Evolutionary conservation across 257 asterid species (phyloP), one percentile per base, ranked within the genome.

Genomic region (Solanum acaule): DNA sequence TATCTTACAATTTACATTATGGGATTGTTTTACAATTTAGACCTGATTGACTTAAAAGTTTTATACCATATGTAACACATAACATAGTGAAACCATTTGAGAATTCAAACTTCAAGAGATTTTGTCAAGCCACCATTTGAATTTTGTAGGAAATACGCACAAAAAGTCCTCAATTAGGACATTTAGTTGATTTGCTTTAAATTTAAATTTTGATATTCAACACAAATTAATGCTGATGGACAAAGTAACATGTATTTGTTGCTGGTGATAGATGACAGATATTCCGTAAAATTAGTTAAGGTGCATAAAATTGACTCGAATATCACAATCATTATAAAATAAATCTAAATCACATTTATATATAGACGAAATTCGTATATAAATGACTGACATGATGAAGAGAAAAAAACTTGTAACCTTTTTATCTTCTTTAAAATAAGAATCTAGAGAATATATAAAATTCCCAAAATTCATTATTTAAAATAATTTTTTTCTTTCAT

Each of bases 231-330:
- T 38, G 20, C 0, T 15, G 22, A 49, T 15, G 8, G 22, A 49
- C 8, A 49, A 49, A 49, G 61, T 49, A 5, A 16, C 1, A 52
- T 16, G 61, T 52, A 46, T 4, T 52, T 52, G 8, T 52, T 52
- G 3, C 3, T 52, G 9, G 0, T 52, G 23, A 52, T 3, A 52
- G 1, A 52, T 16, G 22, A 15, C 1, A 15, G 7, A 14, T 14
- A 49, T 5, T 49, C 0, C 22, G 3, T 15, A 15, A 0, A 49
- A 49, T 49, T 49, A 49, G 22, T 49, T 5, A 49, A 15, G 59
- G 3, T 49, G 1, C 3, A 15, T 0, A 49, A 49, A 49, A 0
- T 49, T 49, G 0, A 49, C 3, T 6, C 0, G 6, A 49, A 49
- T 49, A 49, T 0, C 8, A 49, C 61, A 49, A 15, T 49, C 1